These are phyloP conservation scores for Fusarium bulbicola DNA, from an alignment of 2,329 filamentous ascomycete species.

Conservation along the genomic window DNA sequence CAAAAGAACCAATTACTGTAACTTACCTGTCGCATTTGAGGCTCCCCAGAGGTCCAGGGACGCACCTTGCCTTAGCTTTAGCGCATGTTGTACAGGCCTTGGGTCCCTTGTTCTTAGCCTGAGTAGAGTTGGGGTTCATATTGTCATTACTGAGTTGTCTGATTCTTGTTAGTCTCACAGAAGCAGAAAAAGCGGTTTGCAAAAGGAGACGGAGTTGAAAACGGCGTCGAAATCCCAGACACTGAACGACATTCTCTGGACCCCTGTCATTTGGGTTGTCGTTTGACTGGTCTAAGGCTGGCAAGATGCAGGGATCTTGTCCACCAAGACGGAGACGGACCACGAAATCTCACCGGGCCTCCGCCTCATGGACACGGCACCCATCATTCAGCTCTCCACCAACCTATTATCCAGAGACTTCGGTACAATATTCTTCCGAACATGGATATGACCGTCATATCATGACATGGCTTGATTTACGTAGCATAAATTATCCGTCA, in stretches of 20 bases:
- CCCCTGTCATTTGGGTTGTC: constrained; percentile 24
- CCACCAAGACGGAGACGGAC: constrained; percentile 39
- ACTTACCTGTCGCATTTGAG: constrained; percentile 59
- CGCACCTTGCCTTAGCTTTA: constrained; percentile 61
- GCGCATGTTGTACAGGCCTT: constrained; percentile 61
- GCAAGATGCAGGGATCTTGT: constrained; percentile 23
- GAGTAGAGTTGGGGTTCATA: constrained; percentile 32
- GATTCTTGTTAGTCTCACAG: constrained; percentile 5
- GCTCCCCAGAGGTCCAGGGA: constrained; percentile 51
- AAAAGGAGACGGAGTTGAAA: constrained; percentile 35
- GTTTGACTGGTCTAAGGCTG: constrained; percentile 29
- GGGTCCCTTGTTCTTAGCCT: constrained; percentile 53
- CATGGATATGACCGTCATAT: neutral
- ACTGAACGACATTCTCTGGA: constrained; percentile 9
- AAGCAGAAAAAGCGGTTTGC: constrained; percentile 25
- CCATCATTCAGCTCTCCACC: neutral
- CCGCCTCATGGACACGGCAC: constrained; percentile 33
- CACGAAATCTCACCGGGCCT: constrained; percentile 43
- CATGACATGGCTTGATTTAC: neutral
- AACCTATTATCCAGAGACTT: neutral
- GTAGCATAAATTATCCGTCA: neutral
- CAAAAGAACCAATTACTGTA: constrained; percentile 14
- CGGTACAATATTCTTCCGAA: constrained; percentile 19
- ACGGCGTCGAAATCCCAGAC: constrained; percentile 26
- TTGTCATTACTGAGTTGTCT: constrained; percentile 27